phyloP scores from a whole-genome alignment of 2,329 filamentous ascomycete genomes.

The Colletotrichum godetiae region DNA sequence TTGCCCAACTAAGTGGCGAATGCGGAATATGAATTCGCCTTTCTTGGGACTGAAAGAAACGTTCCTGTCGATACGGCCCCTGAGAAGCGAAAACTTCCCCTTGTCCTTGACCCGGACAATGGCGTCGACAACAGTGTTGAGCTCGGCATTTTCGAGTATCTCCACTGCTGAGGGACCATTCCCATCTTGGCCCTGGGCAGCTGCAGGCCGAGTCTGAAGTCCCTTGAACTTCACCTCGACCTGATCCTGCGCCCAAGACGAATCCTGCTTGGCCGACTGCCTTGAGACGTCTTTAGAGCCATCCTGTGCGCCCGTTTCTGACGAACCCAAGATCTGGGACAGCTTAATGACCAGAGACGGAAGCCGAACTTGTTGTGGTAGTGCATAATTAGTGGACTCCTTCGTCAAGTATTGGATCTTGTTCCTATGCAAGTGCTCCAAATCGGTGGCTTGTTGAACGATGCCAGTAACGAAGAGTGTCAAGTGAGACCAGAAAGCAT shows the following conservation, averaged over 20 bases:
- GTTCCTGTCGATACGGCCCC: conserved; percentile 67
- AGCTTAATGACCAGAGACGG: conserved; percentile 62
- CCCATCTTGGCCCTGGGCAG: conserved; percentile 6
- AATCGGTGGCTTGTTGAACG: conserved; percentile 62
- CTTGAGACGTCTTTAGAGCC: conserved; percentile 31
- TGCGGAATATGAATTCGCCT: conserved; percentile 72
- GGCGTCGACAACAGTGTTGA: conserved; percentile 52
- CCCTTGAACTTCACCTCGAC: conserved; percentile 69
- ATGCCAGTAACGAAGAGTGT: conserved; percentile 62
- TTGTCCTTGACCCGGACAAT: conserved; percentile 65
- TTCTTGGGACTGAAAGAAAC: conserved; percentile 69
- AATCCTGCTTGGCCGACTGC: conserved; percentile 36
- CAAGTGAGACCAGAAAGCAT: conserved; percentile 64
- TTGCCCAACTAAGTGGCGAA: conserved; percentile 68
- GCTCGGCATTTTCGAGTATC: conserved; percentile 1
- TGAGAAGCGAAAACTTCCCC: conserved; percentile 66
- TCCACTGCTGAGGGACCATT: conserved; percentile 9
- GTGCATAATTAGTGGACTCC: conserved; percentile 48
- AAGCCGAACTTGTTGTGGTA: conserved; percentile 57
- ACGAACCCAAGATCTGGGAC: conserved; percentile 50
- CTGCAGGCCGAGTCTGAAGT: conserved; percentile 44
- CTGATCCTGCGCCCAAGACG: conserved; percentile 68
- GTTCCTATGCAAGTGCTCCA: conserved; percentile 58
- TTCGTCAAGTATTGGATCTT: conserved; percentile 53
- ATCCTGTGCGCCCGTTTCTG: not conserved